Percentiles rank a stretch among this genome's conserved stretches.
phyloP scores from a whole-genome alignment of 1,139 yeast species.

The Yamadazyma atmosphaerica region DNA sequence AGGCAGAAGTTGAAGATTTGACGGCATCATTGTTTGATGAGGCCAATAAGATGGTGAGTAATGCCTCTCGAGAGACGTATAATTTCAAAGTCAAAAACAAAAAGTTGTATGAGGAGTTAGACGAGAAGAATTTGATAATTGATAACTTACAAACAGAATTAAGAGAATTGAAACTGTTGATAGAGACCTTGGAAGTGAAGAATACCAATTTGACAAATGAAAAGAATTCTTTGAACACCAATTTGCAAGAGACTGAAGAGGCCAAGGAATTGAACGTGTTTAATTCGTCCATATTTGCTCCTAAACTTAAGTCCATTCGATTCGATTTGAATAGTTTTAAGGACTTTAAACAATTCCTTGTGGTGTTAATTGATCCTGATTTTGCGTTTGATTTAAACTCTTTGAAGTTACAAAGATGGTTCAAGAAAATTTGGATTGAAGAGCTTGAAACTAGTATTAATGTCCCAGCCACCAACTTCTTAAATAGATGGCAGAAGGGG shows the following conservation, averaged over 20 bases:
- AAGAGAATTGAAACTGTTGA: conserved; percentile 61
- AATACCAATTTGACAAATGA: conserved; percentile 10
- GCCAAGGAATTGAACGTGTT: conserved; percentile 7
- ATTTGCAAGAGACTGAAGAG: conserved; percentile 8
- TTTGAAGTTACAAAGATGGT: conserved; percentile 58
- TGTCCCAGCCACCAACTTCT: conserved; percentile 38
- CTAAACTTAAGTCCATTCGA: conserved; percentile 55
- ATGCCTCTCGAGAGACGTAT: conserved; percentile 62
- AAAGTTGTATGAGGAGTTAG: conserved; percentile 63
- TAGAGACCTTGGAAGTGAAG: conserved; percentile 36
- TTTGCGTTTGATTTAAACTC: conserved; percentile 39
- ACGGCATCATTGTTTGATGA: conserved; percentile 75
- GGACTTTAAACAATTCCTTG: conserved; percentile 44
- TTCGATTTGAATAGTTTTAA: conserved; percentile 53
- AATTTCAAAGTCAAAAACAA: conserved; percentile 53
- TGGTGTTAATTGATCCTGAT: conserved; percentile 32
- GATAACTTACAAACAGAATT: conserved; percentile 70
- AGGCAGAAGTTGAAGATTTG: conserved; percentile 74
- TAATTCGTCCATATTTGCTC: conserved; percentile 42
- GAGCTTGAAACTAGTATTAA: conserved; percentile 69
- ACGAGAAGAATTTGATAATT: conserved; percentile 70
- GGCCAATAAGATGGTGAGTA: conserved; percentile 77
- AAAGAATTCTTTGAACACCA: conserved; percentile 10
- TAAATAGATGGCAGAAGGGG: conserved; percentile 48
- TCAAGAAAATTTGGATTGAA: conserved; percentile 65